Percentiles rank a stretch among this genome's conserved stretches.
phyloP scores from a whole-genome alignment of 345 rosid species.

The Fremontodendron californicum region DNA sequence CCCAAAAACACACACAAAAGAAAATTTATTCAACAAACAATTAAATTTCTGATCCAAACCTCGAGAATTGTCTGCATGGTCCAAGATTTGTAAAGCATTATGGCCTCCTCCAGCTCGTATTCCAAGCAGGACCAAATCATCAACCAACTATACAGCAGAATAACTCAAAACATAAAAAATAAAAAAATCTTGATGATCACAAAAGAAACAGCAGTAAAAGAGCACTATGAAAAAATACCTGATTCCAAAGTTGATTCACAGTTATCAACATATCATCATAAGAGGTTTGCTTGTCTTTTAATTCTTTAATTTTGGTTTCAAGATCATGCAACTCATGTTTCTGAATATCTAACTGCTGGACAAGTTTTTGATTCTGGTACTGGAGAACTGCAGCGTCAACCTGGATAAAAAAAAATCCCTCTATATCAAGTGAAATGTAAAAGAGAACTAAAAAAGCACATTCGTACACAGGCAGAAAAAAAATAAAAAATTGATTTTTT shows the following conservation, averaged over 20 bases:
- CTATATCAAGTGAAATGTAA: background rate
- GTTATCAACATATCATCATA: constrained; percentile 61
- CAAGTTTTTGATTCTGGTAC: constrained; percentile 76
- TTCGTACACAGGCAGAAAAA: too few relatives aligned
- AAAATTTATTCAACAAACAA: background rate
- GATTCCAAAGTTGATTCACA: constrained; percentile 70
- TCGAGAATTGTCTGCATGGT: constrained; percentile 37
- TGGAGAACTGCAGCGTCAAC: constrained; percentile 78
- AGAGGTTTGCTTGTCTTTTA: constrained; percentile 52
- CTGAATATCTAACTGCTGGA: constrained; percentile 70
- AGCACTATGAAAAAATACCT: constrained; percentile 34
- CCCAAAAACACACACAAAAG: background rate
- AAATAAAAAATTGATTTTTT: background rate
- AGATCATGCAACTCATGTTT: constrained; percentile 67
- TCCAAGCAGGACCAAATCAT: constrained; percentile 76
- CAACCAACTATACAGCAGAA: constrained; percentile 63
- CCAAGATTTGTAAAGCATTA: constrained; percentile 41
- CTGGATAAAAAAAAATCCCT: constrained; percentile 29
- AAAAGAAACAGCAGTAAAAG: background rate
- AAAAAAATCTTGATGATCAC: background rate
- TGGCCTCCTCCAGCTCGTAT: constrained; percentile 62
- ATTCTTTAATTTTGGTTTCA: constrained; percentile 50
- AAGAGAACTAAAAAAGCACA: background rate
- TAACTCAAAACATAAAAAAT: background rate
- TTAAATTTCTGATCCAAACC: constrained; percentile 36